These are phyloP conservation scores for Luffa acutangula DNA, from an alignment of 306 rosid species.

Conservation along the genomic window DNA sequence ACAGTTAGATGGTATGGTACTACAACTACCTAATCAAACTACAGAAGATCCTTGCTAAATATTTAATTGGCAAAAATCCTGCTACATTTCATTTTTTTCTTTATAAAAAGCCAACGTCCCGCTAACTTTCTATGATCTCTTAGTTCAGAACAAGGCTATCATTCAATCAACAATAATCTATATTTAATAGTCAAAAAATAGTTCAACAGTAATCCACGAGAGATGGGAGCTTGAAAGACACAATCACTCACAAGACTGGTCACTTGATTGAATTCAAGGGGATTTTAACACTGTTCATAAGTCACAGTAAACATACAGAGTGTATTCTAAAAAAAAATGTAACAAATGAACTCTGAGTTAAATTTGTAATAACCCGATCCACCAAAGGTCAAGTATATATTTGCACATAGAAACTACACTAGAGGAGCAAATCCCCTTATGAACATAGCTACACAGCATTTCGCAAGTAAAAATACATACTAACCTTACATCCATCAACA, in stretches of 20 bases:
- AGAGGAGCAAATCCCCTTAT: neutral
- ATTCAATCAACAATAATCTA: neutral
- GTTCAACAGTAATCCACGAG: neutral
- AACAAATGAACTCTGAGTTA: neutral
- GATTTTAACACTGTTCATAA: neutral
- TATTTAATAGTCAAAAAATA: neutral
- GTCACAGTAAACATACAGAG: neutral
- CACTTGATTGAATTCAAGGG: neutral
- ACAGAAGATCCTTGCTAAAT: neutral
- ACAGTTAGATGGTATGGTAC: neutral
- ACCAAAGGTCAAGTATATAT: neutral
- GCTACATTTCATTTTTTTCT: neutral
- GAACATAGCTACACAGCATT: neutral
- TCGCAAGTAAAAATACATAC: neutral
- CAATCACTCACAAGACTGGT: neutral
- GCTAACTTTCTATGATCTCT: neutral
- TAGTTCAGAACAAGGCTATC: neutral
- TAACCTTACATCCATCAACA: neutral
- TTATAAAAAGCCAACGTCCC: neutral
- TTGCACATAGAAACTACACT: neutral
- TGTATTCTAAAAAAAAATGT: neutral
- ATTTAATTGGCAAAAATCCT: neutral
- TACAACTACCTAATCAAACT: neutral
- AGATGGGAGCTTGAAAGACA: neutral
- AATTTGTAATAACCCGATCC: neutral